phyloP scores from a whole-genome alignment of 768 basidiomycete genomes.

The Harrya chromipes region DNA sequence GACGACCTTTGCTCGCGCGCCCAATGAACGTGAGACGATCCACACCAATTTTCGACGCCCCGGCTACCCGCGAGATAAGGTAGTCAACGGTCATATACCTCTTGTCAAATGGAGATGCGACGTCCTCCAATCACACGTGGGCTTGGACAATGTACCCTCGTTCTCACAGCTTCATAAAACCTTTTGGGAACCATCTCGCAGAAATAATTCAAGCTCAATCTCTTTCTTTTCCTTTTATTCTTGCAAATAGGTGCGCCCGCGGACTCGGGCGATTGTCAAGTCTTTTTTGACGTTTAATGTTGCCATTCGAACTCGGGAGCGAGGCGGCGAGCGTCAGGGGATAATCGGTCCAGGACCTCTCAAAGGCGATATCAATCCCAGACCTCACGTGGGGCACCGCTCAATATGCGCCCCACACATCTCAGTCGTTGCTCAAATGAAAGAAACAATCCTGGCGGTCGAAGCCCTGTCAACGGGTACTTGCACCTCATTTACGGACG shows the following conservation, averaged over 20 bases:
- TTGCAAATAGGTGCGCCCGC: neutral
- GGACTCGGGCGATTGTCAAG: neutral
- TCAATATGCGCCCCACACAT: slow-evolving; percentile 4
- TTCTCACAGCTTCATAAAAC: slow-evolving; percentile 13
- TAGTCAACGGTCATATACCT: too few relatives aligned
- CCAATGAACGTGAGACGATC: slow-evolving; percentile 6
- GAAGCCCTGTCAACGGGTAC: neutral
- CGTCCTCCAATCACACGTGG: neutral
- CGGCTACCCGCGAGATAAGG: neutral
- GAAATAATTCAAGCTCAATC: too few relatives aligned
- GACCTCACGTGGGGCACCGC: neutral
- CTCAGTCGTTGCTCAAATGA: neutral
- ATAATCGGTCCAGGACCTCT: too few relatives aligned
- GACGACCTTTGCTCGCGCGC: too few relatives aligned
- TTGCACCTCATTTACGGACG: neutral
- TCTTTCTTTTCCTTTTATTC: neutral
- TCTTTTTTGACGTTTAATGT: neutral
- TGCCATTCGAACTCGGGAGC: neutral
- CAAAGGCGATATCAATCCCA: too few relatives aligned
- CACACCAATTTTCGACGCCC: neutral
- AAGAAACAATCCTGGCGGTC: neutral
- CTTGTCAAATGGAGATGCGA: slow-evolving; percentile 5
- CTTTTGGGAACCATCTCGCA: neutral
- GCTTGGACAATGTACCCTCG: slow-evolving; percentile 1
- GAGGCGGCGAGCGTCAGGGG: neutral